Conservation (phyloP, 2,329 filamentous ascomycete species). For the Colletotrichum truncatum region DNA sequence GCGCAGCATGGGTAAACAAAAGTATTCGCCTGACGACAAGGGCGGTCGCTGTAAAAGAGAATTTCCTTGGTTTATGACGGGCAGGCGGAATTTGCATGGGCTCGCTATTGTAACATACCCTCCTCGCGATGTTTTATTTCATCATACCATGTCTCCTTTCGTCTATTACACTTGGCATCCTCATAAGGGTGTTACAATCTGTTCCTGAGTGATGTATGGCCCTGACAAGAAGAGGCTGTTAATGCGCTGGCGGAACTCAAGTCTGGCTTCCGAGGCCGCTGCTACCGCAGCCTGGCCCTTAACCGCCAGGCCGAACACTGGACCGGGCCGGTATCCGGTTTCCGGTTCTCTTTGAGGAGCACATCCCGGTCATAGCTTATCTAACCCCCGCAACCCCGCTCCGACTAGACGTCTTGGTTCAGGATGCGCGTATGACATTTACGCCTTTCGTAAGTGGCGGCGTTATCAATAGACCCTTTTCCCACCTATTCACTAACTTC, state of each 20-base stretch:
- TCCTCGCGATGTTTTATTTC: slow-evolving; percentile 24
- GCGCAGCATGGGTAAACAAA: slow-evolving; percentile 24
- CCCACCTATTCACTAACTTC: not conserved
- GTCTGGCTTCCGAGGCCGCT: not conserved
- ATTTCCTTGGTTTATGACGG: slow-evolving; percentile 24
- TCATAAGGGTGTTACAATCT: not conserved
- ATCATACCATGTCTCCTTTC: slow-evolving; percentile 13
- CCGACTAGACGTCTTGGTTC: not conserved
- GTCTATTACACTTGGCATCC: not conserved
- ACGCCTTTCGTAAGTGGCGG: slow-evolving; percentile 13
- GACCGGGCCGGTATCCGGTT: slow-evolving; percentile 29
- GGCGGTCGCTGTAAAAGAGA: slow-evolving; percentile 20
- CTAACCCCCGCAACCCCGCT: slow-evolving; percentile 24
- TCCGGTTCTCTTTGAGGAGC: slow-evolving; percentile 14
- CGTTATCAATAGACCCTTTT: slow-evolving; percentile 9
- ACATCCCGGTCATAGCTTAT: slow-evolving; percentile 26
- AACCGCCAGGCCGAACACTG: not conserved
- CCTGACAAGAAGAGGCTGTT: not conserved
- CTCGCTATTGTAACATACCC: slow-evolving; percentile 29
- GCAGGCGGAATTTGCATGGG: slow-evolving; percentile 23
- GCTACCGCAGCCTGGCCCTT: not conserved
- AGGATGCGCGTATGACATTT: slow-evolving; percentile 6
- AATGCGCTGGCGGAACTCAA: not conserved
- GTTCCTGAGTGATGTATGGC: not conserved
- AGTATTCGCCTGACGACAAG: slow-evolving; percentile 20